Base-by-base conservation (phyloP, 2,329 filamentous ascomycete genomes). In the Teratosphaeriaceae sp. region DNA sequence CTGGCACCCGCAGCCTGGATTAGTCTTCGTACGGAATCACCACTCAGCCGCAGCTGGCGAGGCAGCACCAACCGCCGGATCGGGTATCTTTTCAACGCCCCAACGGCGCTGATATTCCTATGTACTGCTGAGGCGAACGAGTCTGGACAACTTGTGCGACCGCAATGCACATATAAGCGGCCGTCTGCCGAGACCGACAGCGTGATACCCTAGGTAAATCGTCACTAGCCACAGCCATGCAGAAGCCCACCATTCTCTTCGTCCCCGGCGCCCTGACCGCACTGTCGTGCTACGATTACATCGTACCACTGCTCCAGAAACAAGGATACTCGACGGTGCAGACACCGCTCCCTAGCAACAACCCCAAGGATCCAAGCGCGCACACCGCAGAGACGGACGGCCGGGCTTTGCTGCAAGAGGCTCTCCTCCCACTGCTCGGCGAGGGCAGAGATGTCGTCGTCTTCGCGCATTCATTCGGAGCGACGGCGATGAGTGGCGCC, bases 391-490 rank as follows among this genome's bases (percentile, higher is more conserved):
- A 24, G n/a, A 35, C 8, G 19, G 39, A 33, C 21, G 19, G 39
- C 11, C 16, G 7, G 7, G 18, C 3, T 24, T n/a, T 42, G 7
- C 39, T 35, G 26, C 7, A 35, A 9, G 18, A 26, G 13, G 34
- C 21, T 16, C 29, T 42, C 13, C 39, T 35, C 9, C 39, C 39
- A 5, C 29, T 42, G 27, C 7, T 42, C 16, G n/a, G 23, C 9
- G 39, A 34, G 8, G 29, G 39, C 27, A 33, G 24, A 24, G 39
- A 42, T 9, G 30, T 42, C n/a, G 13, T 42, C 19, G 29, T 34
- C n/a, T 42, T 34, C 29, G 39, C 39, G 4, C 39, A 42, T 16
- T 42, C 39, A 13, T 42, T 42, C 29, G 39, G 39, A 24, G 39
- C 27, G 18, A 34, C 39, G 7, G 6, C 8, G 6, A n/a, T 42